A percentile compares a stretch with the other conserved stretches of the same genome.
Conservation (phyloP, 1,284 basidiomycete species). For the Tilletia setariae region DNA sequence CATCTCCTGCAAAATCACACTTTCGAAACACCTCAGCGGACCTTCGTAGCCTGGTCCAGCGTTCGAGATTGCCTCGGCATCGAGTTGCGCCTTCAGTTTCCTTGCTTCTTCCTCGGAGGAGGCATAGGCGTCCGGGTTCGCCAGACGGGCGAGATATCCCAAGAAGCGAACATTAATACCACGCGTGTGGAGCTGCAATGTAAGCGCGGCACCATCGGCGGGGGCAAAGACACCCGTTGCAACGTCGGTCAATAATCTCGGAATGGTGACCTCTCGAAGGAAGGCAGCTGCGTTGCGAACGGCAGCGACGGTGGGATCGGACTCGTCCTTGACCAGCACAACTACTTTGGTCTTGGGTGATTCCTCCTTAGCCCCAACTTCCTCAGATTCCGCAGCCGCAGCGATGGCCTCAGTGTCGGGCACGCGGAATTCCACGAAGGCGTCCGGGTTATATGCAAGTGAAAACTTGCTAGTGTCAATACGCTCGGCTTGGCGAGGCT, state of each 20-base stretch:
- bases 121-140: conserved; percentile 40
- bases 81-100: conserved; percentile 54
- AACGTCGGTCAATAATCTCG: conserved; percentile 57
- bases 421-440: conserved; percentile 58
- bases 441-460: conserved; percentile 63
- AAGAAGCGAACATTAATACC: conserved; percentile 66
- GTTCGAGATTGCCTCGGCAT: conserved; percentile 40
- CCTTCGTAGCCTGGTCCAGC: conserved; percentile 47
- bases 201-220: conserved; percentile 60
- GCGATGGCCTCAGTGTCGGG: conserved; percentile 24
- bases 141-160: conserved; percentile 56
- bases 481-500: conserved; percentile 27
- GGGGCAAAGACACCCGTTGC: conserved; percentile 57
- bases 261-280: conserved; percentile 59
- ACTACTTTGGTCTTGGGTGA: conserved; percentile 28
- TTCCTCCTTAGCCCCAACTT: conserved; percentile 21
- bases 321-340: conserved; percentile 56
- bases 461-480: conserved; percentile 57
- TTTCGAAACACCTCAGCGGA: conserved; percentile 43
- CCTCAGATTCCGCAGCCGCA: not conserved
- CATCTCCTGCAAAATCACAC: conserved; percentile 61
- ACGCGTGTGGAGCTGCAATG: conserved; percentile 59
- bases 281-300: conserved; percentile 61
- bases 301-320: conserved; percentile 59
- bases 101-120: not conserved